A percentile compares a stretch with the other conserved stretches of the same genome.
Evolutionary conservation across 257 asterid species (phyloP).

Genomic region (Solanum arcanum): DNA sequence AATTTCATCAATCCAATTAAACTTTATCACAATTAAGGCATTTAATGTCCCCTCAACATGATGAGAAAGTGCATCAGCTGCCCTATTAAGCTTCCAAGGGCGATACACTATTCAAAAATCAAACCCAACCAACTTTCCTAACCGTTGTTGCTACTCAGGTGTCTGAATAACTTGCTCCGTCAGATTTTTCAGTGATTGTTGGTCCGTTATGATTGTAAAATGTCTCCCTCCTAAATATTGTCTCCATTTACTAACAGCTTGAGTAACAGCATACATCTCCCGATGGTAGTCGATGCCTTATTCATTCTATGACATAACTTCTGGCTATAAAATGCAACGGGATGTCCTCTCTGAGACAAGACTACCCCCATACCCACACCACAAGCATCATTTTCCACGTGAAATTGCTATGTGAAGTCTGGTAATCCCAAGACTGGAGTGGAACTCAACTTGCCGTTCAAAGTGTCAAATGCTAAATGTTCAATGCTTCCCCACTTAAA

Average conservation of each 20-base stretch:
- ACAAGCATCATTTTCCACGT: neutral
- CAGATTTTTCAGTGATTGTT: neutral
- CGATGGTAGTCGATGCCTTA: neutral
- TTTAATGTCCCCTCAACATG: neutral
- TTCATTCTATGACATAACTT: neutral
- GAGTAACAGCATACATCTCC: neutral
- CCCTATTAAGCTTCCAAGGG: neutral
- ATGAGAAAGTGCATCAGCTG: neutral
- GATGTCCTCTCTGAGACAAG: neutral
- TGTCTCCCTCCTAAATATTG: neutral
- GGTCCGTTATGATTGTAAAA: neutral
- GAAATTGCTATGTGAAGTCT: neutral
- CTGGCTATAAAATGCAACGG: neutral
- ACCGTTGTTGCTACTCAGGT: neutral
- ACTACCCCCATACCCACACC: neutral
- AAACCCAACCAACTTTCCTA: neutral
- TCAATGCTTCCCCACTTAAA: neutral
- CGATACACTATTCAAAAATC: neutral
- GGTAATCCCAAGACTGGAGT: neutral
- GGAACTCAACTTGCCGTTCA: neutral
- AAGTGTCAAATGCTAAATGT: neutral
- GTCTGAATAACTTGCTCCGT: neutral
- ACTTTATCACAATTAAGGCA: neutral
- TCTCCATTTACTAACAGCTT: neutral
- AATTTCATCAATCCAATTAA: too few species aligned